These are phyloP conservation scores for Ormosia emarginata DNA, from an alignment of 306 rosid genomes.

Conservation along the genomic window DNA sequence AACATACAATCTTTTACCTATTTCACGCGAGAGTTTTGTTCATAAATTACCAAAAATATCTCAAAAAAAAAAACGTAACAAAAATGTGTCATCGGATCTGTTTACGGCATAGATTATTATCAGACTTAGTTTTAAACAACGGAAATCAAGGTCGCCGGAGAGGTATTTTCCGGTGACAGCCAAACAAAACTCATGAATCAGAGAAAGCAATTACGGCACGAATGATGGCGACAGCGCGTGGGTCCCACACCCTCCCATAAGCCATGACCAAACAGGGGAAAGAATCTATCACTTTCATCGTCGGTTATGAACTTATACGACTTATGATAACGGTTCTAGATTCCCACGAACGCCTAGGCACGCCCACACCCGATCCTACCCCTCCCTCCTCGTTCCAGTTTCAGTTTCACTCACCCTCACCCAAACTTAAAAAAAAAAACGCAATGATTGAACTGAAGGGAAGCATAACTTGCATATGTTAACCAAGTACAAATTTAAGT, in stretches of 20 bases:
- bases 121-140: neutral
- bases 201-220: neutral
- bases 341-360: neutral
- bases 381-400: neutral
- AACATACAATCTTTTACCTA: neutral
- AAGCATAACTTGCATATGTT: too few species aligned
- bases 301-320: neutral
- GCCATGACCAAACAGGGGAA: neutral
- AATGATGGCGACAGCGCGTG: constrained; percentile 22
- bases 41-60: neutral
- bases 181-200: neutral
- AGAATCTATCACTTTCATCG: constrained; percentile 30
- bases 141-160: neutral
- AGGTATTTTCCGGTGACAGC: neutral
- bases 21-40: neutral
- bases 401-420: neutral
- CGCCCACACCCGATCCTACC: constrained; percentile 23
- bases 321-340: constrained; percentile 12
- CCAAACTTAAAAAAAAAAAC: neutral
- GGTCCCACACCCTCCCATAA: constrained; percentile 25
- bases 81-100: neutral
- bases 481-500: too few species aligned
- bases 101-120: neutral
- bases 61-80: neutral
- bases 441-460: neutral